Evolutionary conservation across 768 basidiomycete species (phyloP), one percentile per base, ranked within the genome.

Genomic region (Hygrocybe punicea): DNA sequence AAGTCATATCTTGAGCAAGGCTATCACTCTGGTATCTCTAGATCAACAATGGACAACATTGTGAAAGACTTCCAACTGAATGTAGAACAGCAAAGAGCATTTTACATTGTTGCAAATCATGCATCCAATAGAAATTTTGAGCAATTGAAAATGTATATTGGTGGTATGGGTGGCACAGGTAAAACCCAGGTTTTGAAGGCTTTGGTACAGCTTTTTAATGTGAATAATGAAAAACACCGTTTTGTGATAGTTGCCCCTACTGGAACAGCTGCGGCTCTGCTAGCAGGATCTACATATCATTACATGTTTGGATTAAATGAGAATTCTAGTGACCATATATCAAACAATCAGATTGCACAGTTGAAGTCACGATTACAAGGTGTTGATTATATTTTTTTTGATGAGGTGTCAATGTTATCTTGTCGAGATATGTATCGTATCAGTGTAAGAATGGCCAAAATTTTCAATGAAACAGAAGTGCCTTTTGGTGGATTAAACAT

Each of bases 331-430:
- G 46, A 36, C 7, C 4, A 55, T 19, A 14, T 44, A 23, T 34
- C 34, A 7, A 36, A 50, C 11, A 33, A 24, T 45, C 47, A 56
- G 23, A 29, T 58, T 19, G 47, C 56, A 34, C 47, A 59, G 39
- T 36, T 63, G 0, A 58, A 16, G 58, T 51, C 21, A 45, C 39
- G 59, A 21, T 56, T 65, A 2, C 14, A 55, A 17, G 62, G 65
- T 17, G 68, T 74, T 2, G 65, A 73, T 3, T 73, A 74, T 61
- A 53, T 78, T 0, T 75, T 78, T 34, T 53, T 76, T 10, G 73
- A 78, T 66, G 76, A 78, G 53, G 64, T 77, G 24, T 29, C 29
- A 29, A 29, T 29, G 29, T 8, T 29, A 8, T 29, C 29, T 29
- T 29, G 29, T 29, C 29, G 29, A 29, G 29, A 29, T 29, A 29